phyloP scores from a whole-genome alignment of 225 moss, liverwort and hornwort genomes.

The Sphagnum contortum region DNA sequence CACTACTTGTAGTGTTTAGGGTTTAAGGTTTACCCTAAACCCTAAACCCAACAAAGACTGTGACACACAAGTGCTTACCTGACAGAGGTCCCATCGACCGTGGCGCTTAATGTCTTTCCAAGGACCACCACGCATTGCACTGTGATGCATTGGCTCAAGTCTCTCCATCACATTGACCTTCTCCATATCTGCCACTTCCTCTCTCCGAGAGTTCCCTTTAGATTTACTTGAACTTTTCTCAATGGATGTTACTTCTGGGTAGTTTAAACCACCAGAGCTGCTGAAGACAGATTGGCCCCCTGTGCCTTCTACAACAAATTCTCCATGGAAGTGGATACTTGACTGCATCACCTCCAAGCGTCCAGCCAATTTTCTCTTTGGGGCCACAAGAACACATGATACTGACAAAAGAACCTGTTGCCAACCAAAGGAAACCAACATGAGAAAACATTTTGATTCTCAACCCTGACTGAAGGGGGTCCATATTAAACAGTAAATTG shows the following conservation, averaged over 20 bases:
- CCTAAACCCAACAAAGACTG: background rate
- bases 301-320: slow-evolving; percentile 67
- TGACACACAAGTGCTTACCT: slow-evolving; percentile 20
- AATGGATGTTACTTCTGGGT: slow-evolving; percentile 35
- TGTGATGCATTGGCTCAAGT: slow-evolving; percentile 31
- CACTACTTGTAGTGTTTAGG: no score
- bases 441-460: no score
- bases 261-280: slow-evolving; percentile 44
- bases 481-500: no score
- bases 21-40: no score
- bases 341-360: slow-evolving; percentile 70
- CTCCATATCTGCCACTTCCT: slow-evolving; percentile 41
- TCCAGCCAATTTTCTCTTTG: slow-evolving; percentile 72
- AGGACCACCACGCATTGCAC: slow-evolving; percentile 27
- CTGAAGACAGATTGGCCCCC: slow-evolving; percentile 64
- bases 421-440: background rate
- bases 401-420: slow-evolving; percentile 58
- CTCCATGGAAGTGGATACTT: slow-evolving; percentile 70
- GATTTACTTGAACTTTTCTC: slow-evolving; percentile 47
- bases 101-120: slow-evolving; percentile 60
- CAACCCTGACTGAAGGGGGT: no score
- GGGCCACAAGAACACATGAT: slow-evolving; percentile 60
- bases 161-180: slow-evolving; percentile 61
- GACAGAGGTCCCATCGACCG: slow-evolving; percentile 74
- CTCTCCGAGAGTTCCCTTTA: slow-evolving; percentile 42